Evolutionary conservation across 805 yeast genomes (phyloP), one percentile per base, ranked within the genome.

Genomic region (Helenozyma rhizophorensis): DNA sequence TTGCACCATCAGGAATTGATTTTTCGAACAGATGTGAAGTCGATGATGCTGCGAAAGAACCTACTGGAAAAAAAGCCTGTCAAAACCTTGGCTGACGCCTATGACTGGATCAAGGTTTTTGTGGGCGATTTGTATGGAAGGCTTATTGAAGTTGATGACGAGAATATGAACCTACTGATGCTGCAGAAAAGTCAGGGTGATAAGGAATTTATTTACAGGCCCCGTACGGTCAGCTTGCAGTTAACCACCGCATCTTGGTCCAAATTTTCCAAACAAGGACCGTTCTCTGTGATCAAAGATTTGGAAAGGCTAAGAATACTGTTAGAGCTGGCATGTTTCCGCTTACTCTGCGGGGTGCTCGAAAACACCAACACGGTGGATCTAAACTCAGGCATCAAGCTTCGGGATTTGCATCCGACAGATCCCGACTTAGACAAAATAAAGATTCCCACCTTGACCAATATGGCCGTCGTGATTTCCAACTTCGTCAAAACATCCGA

Each of bases 31-130:
- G 76, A 78, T 16, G 68, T 84, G 7, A 86, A 88, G 52, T 80
- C 95, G 1, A 90, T 93, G 97, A 79, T 80, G 59, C 82, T 96
- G 0, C 79, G 80, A 30, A 93, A 93, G 53, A 86, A 88, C 51
- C 80, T 90, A 55, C 58, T 80, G 30, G 72, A 75, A 0, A 65
- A 66, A 9, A 62, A 77, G 5, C 65, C 62, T 0, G 77, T 89
- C 2, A 57, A 56, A 3, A 65, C 68, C 2, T 40, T 69, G 6
- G 62, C 61, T 2, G 95, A 85, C 45, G 74, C 84, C 14, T 43
- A 64, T 4, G 78, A 76, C 14, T 90, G 98, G 98, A 60, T 90
- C 6, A 76, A 70, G 23, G 94, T 90, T 0, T 89, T 80, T 61
- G 71, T 83, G 2, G 89, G 88, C 0, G 98, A 90, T 48, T 57